Conservation (phyloP, 73 alveolate genomes). For the Urostyla sp. region DNA sequence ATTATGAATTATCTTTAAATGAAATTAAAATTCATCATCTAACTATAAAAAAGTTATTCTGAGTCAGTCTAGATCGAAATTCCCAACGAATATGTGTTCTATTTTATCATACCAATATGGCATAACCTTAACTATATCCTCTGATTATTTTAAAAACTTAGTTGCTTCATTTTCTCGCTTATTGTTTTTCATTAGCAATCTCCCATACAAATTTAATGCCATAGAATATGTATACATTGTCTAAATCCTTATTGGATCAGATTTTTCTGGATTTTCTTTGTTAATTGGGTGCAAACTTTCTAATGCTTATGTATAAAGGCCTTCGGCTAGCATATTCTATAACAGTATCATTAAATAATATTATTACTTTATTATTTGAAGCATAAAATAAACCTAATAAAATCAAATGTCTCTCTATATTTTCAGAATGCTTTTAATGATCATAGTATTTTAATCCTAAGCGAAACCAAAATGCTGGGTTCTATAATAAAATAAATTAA, state of each 20-base stretch:
- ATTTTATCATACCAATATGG: conserved; percentile 65
- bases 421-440: conserved; percentile 42
- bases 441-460: conserved; percentile 54
- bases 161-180: conserved; percentile 47
- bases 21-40: neutral
- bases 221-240: conserved; percentile 36
- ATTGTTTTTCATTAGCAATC: conserved; percentile 60
- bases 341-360: neutral
- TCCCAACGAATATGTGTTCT: conserved; percentile 31
- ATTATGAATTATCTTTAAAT: neutral
- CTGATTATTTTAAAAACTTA: conserved; percentile 1
- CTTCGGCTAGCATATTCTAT: conserved; percentile 42
- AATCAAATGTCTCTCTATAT: conserved; percentile 58
- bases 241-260: too few species aligned
- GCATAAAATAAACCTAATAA: conserved; percentile 64
- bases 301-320: conserved; percentile 25
- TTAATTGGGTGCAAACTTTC: conserved; percentile 29
- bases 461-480: conserved; percentile 65
- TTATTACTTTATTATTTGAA: conserved; percentile 25
- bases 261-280: too few species aligned
- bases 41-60: neutral
- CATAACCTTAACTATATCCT: neutral
- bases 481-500: neutral
- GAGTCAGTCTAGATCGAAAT: conserved; percentile 37
- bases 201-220: conserved; percentile 62